Conservation (phyloP, 1,139 yeast genomes). For the Geotrichum histeridarum region DNA sequence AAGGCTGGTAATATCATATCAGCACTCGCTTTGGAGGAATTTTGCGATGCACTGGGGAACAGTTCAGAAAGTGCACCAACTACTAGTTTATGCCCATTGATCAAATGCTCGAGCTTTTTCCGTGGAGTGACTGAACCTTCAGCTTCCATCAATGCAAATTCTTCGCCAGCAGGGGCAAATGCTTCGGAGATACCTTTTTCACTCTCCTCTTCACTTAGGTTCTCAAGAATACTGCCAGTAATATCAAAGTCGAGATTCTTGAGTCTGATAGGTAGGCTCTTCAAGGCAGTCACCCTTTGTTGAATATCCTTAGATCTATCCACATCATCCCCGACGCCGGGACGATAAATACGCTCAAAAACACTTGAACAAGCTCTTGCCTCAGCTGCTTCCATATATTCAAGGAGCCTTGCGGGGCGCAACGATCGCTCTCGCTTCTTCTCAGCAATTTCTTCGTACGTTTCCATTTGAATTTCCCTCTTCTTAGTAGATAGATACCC, state of each 20-base stretch:
- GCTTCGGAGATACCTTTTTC: constrained; percentile 6
- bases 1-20: constrained; percentile 56
- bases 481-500: constrained; percentile 16
- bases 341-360: constrained; percentile 29
- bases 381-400: constrained; percentile 40
- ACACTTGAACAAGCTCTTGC: constrained; percentile 41
- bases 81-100: constrained; percentile 41
- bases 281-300: constrained; percentile 29
- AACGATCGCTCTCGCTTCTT: constrained; percentile 28
- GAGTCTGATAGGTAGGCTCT: constrained; percentile 28
- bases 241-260: constrained; percentile 29
- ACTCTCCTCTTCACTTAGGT: constrained; percentile 9
- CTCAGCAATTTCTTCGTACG: constrained; percentile 35
- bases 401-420: constrained; percentile 29
- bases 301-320: constrained; percentile 29
- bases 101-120: constrained; percentile 39
- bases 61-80: constrained; percentile 34
- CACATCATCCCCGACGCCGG: constrained; percentile 29
- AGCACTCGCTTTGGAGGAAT: constrained; percentile 33
- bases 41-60: constrained; percentile 14
- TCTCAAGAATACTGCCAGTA: constrained; percentile 17
- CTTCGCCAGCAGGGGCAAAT: constrained; percentile 27
- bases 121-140: constrained; percentile 37
- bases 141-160: constrained; percentile 27
- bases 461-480: constrained; percentile 34